Evolutionary conservation across 305 asterid species (phyloP), one percentile per base, ranked within the genome.

Genomic region (Solanum aculeatissimum): DNA sequence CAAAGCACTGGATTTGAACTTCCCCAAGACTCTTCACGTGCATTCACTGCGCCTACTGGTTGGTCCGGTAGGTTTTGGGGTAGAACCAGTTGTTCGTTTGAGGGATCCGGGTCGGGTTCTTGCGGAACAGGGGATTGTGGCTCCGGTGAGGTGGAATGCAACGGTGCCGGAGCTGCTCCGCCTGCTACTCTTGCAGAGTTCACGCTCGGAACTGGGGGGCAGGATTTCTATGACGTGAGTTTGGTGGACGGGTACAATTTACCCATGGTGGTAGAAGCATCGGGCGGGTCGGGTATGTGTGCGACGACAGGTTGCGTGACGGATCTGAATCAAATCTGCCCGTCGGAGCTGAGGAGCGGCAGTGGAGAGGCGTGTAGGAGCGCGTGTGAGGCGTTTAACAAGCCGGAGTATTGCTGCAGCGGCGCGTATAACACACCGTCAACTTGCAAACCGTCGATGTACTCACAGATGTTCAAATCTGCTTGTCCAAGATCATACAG

Each of bases 31-130:
- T 86, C 95, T 53, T 84, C 97, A 77, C 94, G 97, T 15, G 40
- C 92, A 21, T 89, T 95, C 90, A 32, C 78, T 13, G 97, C 97
- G 42, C 99, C 99, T 2, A 85, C 95, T 53, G 98, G 97, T 35
- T 95, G 99, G 99, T 94, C 99, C 77, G 99, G 99, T 58, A 92
- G 99, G 19, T 93, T 95, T 86, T 95, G 99, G 99, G 99, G 88
- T 3, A 90, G 99, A 74, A 95, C 99, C 4, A 95, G 94, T 0
- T 95, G 99, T 87, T 51, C 89, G 29, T 93, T 94, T 87, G 90
- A 93, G 72, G 89, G 57, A 32, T 90, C 97, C 55, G 94, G 87
- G 19, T 9, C 91, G 1, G 95, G 95, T 7, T 84, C 94, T 2
- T 95, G 99, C 70, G 81, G 78, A 51, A 95, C 99, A 2, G 99